A percentile compares a stretch with the other conserved stretches of the same genome.
Conservation (phyloP, 2,329 filamentous ascomycete genomes). For the Fusarium lateritium region DNA sequence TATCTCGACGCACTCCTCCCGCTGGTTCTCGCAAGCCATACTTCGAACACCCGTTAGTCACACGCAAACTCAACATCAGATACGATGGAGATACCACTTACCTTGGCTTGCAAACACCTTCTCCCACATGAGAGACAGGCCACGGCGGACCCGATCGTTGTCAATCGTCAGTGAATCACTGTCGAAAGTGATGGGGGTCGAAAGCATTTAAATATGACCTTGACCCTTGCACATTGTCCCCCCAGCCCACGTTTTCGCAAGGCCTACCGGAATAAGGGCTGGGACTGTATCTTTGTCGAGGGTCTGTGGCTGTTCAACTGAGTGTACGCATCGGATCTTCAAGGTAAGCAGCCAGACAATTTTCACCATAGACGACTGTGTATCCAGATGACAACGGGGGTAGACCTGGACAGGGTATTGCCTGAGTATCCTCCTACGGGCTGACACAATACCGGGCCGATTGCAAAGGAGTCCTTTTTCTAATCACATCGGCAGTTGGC, state of each 20-base stretch:
- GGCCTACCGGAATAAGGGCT: slow-evolving; percentile 8
- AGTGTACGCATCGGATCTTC: background rate
- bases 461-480: background rate
- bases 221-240: slow-evolving; percentile 36
- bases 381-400: background rate
- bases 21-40: slow-evolving; percentile 11
- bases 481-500: background rate
- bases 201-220: slow-evolving; percentile 43
- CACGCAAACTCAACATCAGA: slow-evolving; percentile 29
- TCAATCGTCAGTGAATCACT: background rate
- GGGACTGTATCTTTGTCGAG: background rate
- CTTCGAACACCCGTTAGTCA: slow-evolving; percentile 36
- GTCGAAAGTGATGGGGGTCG: slow-evolving; percentile 2
- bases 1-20: background rate
- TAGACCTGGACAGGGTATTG: background rate
- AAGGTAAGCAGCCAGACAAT: slow-evolving; percentile 23
- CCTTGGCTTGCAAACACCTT: slow-evolving; percentile 2
- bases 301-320: background rate
- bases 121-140: background rate
- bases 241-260: slow-evolving; percentile 27
- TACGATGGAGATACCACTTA: slow-evolving; percentile 13
- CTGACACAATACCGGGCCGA: slow-evolving; percentile 7
- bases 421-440: background rate
- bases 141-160: background rate
- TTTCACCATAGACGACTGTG: slow-evolving; percentile 21